Conservation (phyloP, 768 basidiomycete genomes). For the Bullera alba region DNA sequence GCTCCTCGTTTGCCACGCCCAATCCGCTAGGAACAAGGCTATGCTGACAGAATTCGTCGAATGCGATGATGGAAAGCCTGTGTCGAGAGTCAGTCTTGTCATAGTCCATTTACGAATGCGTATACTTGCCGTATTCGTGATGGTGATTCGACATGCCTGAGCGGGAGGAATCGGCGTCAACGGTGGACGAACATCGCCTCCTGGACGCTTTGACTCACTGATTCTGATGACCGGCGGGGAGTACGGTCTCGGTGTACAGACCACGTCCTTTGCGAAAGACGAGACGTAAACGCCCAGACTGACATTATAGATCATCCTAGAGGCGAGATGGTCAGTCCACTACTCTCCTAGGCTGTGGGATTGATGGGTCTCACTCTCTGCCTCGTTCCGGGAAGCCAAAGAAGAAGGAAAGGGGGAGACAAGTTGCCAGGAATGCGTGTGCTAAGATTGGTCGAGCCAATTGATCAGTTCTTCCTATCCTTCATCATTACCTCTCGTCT, state of each 20-base stretch:
- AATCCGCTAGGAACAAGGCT: constrained; percentile 60
- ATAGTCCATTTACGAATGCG: no score
- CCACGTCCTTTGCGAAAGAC: constrained; percentile 78
- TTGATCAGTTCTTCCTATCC: background rate
- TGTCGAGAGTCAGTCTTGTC: background rate
- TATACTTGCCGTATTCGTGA: constrained; percentile 6
- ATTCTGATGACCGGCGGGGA: constrained; percentile 85
- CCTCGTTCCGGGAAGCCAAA: constrained; percentile 71
- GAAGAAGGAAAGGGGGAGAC: constrained; percentile 79
- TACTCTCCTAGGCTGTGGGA: background rate
- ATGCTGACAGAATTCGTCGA: constrained; percentile 85
- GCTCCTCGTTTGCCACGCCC: constrained; percentile 20
- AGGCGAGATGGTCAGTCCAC: background rate
- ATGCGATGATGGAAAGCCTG: constrained; percentile 90
- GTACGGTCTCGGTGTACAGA: constrained; percentile 84
- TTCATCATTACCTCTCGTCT: background rate
- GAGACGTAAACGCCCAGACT: constrained; percentile 78
- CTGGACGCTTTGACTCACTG: constrained; percentile 57
- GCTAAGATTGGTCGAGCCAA: constrained; percentile 14
- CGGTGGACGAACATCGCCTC: background rate
- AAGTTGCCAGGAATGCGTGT: constrained; percentile 73
- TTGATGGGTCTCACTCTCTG: constrained; percentile 57
- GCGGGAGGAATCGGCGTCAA: background rate
- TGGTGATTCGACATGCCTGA: constrained; percentile 34
- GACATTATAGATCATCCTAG: constrained; percentile 62